Base-by-base conservation (phyloP, 169 alveolate species). In the Plasmodium chabaudi region DNA sequence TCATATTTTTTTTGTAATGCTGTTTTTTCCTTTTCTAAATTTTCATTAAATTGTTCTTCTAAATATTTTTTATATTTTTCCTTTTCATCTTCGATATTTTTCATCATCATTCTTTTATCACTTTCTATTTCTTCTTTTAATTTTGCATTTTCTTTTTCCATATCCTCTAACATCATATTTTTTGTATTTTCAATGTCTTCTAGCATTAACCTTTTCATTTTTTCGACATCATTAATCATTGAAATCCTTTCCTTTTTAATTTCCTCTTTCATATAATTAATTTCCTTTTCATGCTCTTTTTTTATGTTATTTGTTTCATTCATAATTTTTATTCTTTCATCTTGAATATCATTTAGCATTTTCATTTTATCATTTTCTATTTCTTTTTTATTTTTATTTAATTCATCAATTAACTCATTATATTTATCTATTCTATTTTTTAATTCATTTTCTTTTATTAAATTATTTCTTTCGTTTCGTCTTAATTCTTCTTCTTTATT, bases 401-500 rank as follows among this genome's bases (percentile, higher is more conserved):
- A 25, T 46, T 79, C 89, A 34, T 67, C 89, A 47, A 79, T 46
- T 67, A 79, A 47, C 13, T 79, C 89, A 60, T 79, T 79, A 42
- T 79, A 79, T n/a, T 67, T 79, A n/a, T 79, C 89, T 2, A 79
- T 79, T 79, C 82, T 65, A 47, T 51, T 79, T 42, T 79, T 79
- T 59, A 79, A 17, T 67, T 79, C 89, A 21, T 79, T 79, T 42
- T 79, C 84, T 61, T 79, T 79, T 5, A 79, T 79, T 7, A 79
- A 49, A 19, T 67, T 67, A 55, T 53, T 79, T 65, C 89, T 55
- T 27, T 79, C 89, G 68, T 79, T 79, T 79, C 89, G 51, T 67
- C 71, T 65, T 71, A 79, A 15, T 55, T 79, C 89, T 57, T 79
- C 89, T 79, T 79, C 89, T 51, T 65, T 79, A 68, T 55, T 79